Base-by-base conservation (phyloP, 2,329 filamentous ascomycete species). In the Xylogone sp. region DNA sequence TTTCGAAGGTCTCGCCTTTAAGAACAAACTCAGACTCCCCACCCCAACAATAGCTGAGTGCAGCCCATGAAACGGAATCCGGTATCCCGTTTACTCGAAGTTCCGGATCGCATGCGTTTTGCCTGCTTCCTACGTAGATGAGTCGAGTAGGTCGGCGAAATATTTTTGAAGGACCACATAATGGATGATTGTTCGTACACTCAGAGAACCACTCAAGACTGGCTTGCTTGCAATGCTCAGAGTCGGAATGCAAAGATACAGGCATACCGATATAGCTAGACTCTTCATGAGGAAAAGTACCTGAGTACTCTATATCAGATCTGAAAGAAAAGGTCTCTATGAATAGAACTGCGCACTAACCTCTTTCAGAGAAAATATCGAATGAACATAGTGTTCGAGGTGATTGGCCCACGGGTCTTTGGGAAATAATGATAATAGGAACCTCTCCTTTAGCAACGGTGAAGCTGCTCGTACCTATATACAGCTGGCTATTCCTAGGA, bases 41-140 rank as follows among this genome's bases (percentile, higher is more conserved):
- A 49, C 56, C 56, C 54, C 53, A 58, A 46, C 53, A 58, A 42
- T 58, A 56, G 31, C 54, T 56, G n/a, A 59, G 45, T n/a, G 56
- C 54, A 12, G 55, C 48, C 46, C 45, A 59, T 5, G n/a, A 39
- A 2, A 45, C 54, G 24, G 9, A 20, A 16, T 39, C 49, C 27
- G 27, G 27, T 31, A 31, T 3, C 48, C 49, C 7, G 27, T 34
- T 22, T 45, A 53, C 6, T 24, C 48, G 1, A 59, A 45, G 21
- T 56, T 31, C 8, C 8, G 27, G 51, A 20, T 48, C 51, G 7
- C 53, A 51, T 39, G 45, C 39, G 3, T 10, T 29, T 6, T 44
- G 43, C n/a, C 54, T 44, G 21, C 48, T 21, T 27, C 56, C 56
- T 42, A 58, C 54, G 20, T 58, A 44, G 21, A 58, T 56, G 3